These are phyloP conservation scores for Aquilaria yunnanensis DNA, from an alignment of 345 rosid species.

Conservation along the genomic window DNA sequence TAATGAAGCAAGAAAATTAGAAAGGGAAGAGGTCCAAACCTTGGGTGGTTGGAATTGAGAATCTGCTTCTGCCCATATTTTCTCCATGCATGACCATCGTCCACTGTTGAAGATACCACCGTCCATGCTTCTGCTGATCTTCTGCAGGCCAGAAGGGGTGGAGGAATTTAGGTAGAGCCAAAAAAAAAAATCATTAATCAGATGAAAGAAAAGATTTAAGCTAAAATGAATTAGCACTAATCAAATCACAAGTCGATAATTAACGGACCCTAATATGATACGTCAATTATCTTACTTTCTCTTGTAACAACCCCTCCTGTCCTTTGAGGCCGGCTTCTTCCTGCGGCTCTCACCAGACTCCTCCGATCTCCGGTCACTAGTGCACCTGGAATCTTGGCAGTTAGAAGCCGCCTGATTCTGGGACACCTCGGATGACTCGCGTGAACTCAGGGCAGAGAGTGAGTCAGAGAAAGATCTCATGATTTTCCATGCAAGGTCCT, in stretches of 20 bases:
- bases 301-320: constrained; percentile 70
- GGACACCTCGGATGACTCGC: constrained; percentile 16
- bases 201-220: too few relatives aligned
- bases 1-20: too few relatives aligned
- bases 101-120: constrained; percentile 23
- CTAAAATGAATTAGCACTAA: too few relatives aligned
- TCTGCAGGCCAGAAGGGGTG: constrained; percentile 30
- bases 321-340: constrained; percentile 35
- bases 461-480: constrained; percentile 32
- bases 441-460: constrained; percentile 28
- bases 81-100: constrained; percentile 73
- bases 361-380: constrained; percentile 34
- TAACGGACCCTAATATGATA: too few relatives aligned
- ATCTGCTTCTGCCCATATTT: constrained; percentile 87
- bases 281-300: constrained; percentile 47
- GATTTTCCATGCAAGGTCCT: constrained; percentile 44
- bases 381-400: constrained; percentile 21
- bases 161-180: background rate
- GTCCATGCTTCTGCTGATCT: constrained; percentile 35
- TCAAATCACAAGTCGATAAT: background rate
- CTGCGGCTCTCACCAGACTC: constrained; percentile 47
- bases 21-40: constrained; percentile 23
- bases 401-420: constrained; percentile 17
- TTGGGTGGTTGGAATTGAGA: constrained; percentile 57
- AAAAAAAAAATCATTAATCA: too few relatives aligned